These are phyloP conservation scores for Alternaria sp. DNA, from an alignment of 2,329 filamentous ascomycete species.

Conservation along the genomic window DNA sequence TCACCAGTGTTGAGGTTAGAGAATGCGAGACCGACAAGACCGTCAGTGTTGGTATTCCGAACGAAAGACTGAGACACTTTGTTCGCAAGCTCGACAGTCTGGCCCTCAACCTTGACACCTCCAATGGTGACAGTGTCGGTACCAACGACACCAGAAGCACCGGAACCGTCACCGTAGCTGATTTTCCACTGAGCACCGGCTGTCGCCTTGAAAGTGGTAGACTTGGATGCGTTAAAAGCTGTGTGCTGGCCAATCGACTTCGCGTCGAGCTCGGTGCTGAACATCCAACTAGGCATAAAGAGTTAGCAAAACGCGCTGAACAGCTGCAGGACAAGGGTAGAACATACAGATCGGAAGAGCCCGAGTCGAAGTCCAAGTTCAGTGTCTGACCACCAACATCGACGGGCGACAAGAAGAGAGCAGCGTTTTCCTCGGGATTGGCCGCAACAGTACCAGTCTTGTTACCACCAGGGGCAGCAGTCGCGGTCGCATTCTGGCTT, in stretches of 20 bases:
- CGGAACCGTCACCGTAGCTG: constrained; percentile 73
- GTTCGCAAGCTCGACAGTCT: constrained; percentile 74
- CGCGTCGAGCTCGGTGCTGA: constrained; percentile 67
- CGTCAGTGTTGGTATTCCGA: constrained; percentile 68
- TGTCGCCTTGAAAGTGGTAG: constrained; percentile 60
- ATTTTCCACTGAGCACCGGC: constrained; percentile 67
- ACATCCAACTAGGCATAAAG: constrained; percentile 66
- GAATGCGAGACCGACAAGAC: constrained; percentile 75
- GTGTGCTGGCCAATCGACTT: constrained; percentile 61
- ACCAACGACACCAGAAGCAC: constrained; percentile 70
- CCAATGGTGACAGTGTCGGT: constrained; percentile 74
- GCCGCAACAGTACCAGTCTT: constrained; percentile 68
- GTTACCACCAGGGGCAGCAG: constrained; percentile 31
- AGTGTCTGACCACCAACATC: constrained; percentile 73
- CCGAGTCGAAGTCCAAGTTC: constrained; percentile 78
- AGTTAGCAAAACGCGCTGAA: constrained; percentile 20
- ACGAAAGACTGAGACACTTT: constrained; percentile 66
- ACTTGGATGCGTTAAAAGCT: constrained; percentile 63
- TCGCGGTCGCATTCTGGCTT: constrained; percentile 36
- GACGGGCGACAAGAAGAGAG: constrained; percentile 74
- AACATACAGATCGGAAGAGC: constrained; percentile 72
- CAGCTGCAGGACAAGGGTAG: neutral
- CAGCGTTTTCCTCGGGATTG: constrained; percentile 70
- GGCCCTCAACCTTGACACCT: constrained; percentile 66
- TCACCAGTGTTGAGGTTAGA: constrained; percentile 66